These are phyloP conservation scores for Euphorbia celastroides DNA, from an alignment of 441 rosid genomes.

Conservation along the genomic window DNA sequence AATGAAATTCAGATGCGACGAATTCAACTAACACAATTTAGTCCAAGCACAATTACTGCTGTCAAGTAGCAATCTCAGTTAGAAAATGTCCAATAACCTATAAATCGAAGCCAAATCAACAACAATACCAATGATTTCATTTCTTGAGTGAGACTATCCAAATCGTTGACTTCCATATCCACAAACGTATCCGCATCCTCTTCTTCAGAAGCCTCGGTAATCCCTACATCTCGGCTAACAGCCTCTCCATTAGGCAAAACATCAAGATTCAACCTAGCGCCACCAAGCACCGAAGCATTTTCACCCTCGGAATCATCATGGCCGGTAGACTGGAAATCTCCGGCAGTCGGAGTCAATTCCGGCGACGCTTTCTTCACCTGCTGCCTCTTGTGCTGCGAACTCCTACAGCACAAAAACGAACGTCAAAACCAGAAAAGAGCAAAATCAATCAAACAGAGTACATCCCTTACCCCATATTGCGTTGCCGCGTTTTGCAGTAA, in stretches of 20 bases:
- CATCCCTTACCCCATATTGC: slow-evolving; percentile 50
- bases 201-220: neutral
- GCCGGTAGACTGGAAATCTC: slow-evolving; percentile 25
- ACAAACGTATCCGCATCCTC: slow-evolving; percentile 5
- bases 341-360: slow-evolving; percentile 31
- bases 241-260: slow-evolving; percentile 16
- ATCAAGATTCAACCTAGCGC: slow-evolving; percentile 20
- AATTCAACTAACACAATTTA: neutral
- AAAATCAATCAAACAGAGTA: neutral
- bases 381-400: slow-evolving; percentile 40
- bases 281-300: slow-evolving; percentile 17
- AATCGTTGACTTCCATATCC: slow-evolving; percentile 21
- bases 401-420: slow-evolving; percentile 12
- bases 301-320: slow-evolving; percentile 41
- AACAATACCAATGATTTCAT: slow-evolving; percentile 59
- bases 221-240: slow-evolving; percentile 20
- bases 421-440: neutral
- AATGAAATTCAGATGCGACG: neutral
- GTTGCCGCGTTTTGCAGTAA: slow-evolving; percentile 74
- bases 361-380: slow-evolving; percentile 50
- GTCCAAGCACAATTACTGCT: too few relatives aligned
- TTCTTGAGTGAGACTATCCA: slow-evolving; percentile 28
- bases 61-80: too few relatives aligned
- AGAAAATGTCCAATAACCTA: neutral
- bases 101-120: neutral